A percentile compares a stretch with the other conserved stretches of the same genome.
These are phyloP conservation scores for Kodamaea arcana DNA, from an alignment of 1,139 yeast species.

Conservation along the genomic window DNA sequence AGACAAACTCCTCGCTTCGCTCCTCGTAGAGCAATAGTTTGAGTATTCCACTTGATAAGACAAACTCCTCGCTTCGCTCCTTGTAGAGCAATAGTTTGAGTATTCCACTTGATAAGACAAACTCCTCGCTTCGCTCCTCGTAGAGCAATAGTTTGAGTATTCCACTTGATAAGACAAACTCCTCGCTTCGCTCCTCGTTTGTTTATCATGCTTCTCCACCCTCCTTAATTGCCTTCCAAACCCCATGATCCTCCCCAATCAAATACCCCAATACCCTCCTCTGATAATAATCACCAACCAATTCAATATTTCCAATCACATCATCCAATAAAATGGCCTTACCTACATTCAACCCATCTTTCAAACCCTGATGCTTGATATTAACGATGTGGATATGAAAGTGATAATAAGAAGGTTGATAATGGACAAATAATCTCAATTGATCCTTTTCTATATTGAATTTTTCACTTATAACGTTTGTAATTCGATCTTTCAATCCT, in stretches of 20 bases:
- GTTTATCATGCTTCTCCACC: too few relatives aligned
- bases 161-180: too few relatives aligned
- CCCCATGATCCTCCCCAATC: constrained; percentile 73
- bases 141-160: too few relatives aligned
- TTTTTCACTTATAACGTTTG: constrained; percentile 43
- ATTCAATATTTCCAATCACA: constrained; percentile 64
- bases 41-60: too few relatives aligned
- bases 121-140: too few relatives aligned
- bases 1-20: too few relatives aligned
- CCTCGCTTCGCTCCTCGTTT: too few relatives aligned
- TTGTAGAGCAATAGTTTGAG: too few relatives aligned
- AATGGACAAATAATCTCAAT: constrained; percentile 74
- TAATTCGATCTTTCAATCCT: constrained; percentile 41
- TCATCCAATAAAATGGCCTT: constrained; percentile 81
- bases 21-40: too few relatives aligned
- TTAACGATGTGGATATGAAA: constrained; percentile 91
- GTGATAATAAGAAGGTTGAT: constrained; percentile 95
- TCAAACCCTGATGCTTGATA: constrained; percentile 66
- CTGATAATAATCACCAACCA: constrained; percentile 45
- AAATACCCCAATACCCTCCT: constrained; percentile 48
- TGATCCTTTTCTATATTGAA: constrained; percentile 40
- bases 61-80: too few relatives aligned
- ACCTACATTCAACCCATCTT: constrained; percentile 70
- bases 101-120: too few relatives aligned
- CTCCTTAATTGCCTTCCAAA: too few relatives aligned